A percentile compares a stretch with the other conserved stretches of the same genome.
Evolutionary conservation across 192 early-diverging fungal species (phyloP).

Genomic region (Backusella psychrophila): DNA sequence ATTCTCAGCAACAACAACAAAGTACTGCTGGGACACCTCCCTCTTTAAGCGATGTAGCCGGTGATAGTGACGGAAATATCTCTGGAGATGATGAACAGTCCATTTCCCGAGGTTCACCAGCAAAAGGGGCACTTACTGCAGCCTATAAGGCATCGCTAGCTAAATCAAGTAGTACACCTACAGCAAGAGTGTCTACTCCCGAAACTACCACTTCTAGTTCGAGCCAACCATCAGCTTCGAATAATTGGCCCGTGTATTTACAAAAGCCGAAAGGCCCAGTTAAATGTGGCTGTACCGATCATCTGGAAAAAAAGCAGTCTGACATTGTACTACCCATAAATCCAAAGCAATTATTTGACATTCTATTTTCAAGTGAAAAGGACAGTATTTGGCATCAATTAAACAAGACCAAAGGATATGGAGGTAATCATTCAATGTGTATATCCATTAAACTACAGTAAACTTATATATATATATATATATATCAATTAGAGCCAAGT

Average conservation of each 20-base stretch:
- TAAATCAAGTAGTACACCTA: not conserved
- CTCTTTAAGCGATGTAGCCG: not conserved
- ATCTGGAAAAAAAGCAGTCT: constrained; percentile 59
- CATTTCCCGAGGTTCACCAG: constrained; percentile 4
- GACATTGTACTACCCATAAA: constrained; percentile 49
- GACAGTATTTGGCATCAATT: constrained; percentile 1
- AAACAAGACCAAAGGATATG: not conserved
- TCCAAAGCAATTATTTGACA: not conserved
- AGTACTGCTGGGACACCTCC: not conserved
- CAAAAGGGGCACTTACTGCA: constrained; percentile 12
- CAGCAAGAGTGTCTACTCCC: not conserved
- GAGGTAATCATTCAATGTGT: not conserved
- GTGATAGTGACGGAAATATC: not conserved
- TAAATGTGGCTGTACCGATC: constrained; percentile 64
- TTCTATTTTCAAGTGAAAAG: not conserved
- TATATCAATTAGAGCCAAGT: not conserved
- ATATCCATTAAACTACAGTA: not conserved
- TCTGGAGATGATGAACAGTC: not conserved
- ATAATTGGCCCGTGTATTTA: constrained; percentile 36
- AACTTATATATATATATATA: not conserved
- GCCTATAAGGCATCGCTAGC: constrained; percentile 4
- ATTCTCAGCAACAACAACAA: constrained; percentile 5
- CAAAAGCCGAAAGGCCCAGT: constrained; percentile 45
- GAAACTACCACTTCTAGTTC: not conserved
- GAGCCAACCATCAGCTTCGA: not conserved